Evolutionary conservation across 441 rosid genomes (phyloP).

Genomic region (Rhodomyrtus psidioides): DNA sequence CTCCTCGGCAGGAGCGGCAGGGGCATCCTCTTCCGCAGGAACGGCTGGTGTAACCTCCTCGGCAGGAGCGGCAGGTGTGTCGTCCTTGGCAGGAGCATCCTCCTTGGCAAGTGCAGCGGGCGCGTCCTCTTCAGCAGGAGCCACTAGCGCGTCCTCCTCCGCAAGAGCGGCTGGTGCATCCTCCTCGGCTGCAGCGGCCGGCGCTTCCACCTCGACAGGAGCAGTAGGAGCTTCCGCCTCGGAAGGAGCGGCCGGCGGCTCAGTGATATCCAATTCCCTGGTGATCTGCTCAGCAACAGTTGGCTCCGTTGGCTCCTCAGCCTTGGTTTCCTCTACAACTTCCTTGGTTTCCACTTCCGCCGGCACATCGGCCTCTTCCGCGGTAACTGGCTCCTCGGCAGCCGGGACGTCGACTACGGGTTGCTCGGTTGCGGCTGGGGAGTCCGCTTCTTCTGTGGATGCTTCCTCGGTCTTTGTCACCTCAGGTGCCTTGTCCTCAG

Average conservation of each 20-base stretch:
- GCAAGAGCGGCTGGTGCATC: neutral
- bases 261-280: neutral
- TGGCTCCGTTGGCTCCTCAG: slow-evolving; percentile 11
- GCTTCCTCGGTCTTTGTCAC: slow-evolving; percentile 28
- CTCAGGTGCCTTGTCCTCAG: slow-evolving; percentile 32
- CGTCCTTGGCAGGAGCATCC: neutral
- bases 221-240: slow-evolving; percentile 11
- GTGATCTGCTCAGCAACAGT: slow-evolving; percentile 14
- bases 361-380: slow-evolving; percentile 11
- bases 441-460: slow-evolving; percentile 26
- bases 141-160: neutral
- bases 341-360: slow-evolving; percentile 40
- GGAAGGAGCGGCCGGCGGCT: neutral
- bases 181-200: neutral
- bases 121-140: neutral
- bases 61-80: neutral
- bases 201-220: slow-evolving; percentile 15
- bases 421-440: neutral
- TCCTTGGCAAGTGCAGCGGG: neutral
- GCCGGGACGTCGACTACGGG: slow-evolving; percentile 11
- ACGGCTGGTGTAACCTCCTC: neutral
- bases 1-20: neutral
- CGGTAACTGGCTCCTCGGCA: slow-evolving; percentile 3
- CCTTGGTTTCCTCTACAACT: slow-evolving; percentile 13
- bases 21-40: neutral